Evolutionary conservation across 257 asterid genomes (phyloP).

Genomic region (Capsicum chinense): DNA sequence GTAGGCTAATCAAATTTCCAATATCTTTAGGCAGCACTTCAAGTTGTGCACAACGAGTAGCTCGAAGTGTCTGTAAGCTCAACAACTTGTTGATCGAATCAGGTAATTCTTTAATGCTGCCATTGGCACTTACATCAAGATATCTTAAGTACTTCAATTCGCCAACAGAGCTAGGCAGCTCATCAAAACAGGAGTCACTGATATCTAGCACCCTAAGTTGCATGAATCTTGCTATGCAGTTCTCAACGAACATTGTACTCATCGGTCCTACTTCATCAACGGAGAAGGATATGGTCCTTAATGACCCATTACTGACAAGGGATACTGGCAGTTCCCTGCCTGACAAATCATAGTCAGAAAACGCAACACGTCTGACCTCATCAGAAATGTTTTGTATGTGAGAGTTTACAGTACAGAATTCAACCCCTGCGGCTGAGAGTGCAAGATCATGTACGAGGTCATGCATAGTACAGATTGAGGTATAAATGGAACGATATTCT

Average conservation of each 20-base stretch:
- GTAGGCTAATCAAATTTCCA: constrained; percentile 22
- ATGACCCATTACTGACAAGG: background rate
- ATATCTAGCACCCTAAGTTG: constrained; percentile 25
- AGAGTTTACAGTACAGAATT: background rate
- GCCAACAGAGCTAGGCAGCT: constrained; percentile 24
- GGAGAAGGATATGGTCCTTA: constrained; percentile 23
- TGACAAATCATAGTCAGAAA: constrained; percentile 12
- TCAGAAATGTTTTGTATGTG: constrained; percentile 14
- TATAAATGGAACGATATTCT: background rate
- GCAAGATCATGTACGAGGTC: constrained; percentile 30
- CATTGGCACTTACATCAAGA: background rate
- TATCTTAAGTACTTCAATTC: constrained; percentile 20
- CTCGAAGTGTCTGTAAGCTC: constrained; percentile 21
- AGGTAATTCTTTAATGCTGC: background rate
- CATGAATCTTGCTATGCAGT: constrained; percentile 10
- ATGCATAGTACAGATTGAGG: constrained; percentile 3
- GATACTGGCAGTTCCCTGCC: constrained; percentile 5
- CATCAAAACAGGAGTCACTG: background rate
- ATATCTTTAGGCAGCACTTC: background rate
- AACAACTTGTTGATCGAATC: background rate
- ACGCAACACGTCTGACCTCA: background rate
- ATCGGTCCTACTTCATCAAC: background rate
- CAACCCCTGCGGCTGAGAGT: constrained; percentile 6
- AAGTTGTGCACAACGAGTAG: constrained; percentile 9
- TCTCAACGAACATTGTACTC: background rate